Base-by-base conservation (phyloP, 768 basidiomycete species). In the Cubamyces lactineus region DNA sequence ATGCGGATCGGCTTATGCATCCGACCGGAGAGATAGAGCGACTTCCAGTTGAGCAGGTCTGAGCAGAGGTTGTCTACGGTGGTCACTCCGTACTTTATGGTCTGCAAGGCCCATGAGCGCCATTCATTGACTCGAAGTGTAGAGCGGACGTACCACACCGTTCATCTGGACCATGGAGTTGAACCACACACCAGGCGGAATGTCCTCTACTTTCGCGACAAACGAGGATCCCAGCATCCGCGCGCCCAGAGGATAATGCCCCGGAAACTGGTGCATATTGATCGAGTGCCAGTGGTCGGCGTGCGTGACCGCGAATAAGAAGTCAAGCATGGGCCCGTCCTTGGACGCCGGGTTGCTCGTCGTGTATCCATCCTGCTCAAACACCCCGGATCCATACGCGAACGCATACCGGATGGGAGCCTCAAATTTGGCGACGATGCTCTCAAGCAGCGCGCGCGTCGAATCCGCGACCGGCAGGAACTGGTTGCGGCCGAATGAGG, bases 1-100 rank as follows among this genome's bases (percentile, higher is more conserved):
- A 96, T 96, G 52, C 92, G 86, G 50, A 96, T 84, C 0, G 97
- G 97, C 75, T 99, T 99, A 77, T 98, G 97, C 87, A 98, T 94
- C 38, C 97, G 84, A 0, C 97, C 97, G 0, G 95, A 91, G 42
- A 96, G 86, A 74, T 99, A 99, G 3, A 98, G 82, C 23, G 94
- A 84, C 45, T 87, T 83, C 97, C 97, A 99, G 70, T 94, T 91
- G 55, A 96, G 82, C 26, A 98, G 79, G 71, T 99, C 97, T 0
- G 87, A 84, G 67, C 92, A 94, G 28, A 99, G 83, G 62, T 87
- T 88, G 69, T 96, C 92, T 9, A 96, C 84, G 0, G 94, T 94
- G 38, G 96, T 96, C 26, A 97, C 87, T 15, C 97, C 97, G 72
- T 99, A 99, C 77, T 99, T 99, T 77, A 98, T 92, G 54, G 80